These are phyloP conservation scores for Malania oleifera DNA, from an alignment of 164 flowering plant genomes.

Conservation along the genomic window DNA sequence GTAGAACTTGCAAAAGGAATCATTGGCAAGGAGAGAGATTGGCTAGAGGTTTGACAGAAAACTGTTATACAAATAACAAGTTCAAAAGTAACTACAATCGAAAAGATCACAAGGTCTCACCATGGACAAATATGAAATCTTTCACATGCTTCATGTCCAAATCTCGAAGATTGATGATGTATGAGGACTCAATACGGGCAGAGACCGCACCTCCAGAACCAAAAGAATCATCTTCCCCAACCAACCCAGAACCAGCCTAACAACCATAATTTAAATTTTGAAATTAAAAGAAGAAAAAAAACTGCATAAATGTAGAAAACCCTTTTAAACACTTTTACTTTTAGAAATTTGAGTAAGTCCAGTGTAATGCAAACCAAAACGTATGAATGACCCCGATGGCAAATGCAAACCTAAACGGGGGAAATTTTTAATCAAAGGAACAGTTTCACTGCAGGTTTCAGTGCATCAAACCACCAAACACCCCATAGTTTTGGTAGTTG, in stretches of 20 bases:
- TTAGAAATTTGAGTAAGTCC: background rate
- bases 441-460: background rate
- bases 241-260: conserved; percentile 85
- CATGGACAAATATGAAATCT: conserved; percentile 84
- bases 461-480: background rate
- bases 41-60: background rate
- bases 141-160: conserved; percentile 92
- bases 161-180: conserved; percentile 69
- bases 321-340: background rate
- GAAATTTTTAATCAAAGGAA: background rate
- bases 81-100: background rate
- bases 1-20: too few species aligned
- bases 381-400: background rate
- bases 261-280: conserved; percentile 10
- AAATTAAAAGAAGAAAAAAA: background rate
- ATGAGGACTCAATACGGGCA: conserved; percentile 81
- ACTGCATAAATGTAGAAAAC: background rate
- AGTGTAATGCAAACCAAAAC: background rate
- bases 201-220: conserved; percentile 59
- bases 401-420: too few species aligned
- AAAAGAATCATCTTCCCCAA: conserved; percentile 72
- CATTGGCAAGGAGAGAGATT: too few species aligned
- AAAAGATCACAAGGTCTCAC: conserved; percentile 35
- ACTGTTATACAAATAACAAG: background rate
- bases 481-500: background rate